These are phyloP conservation scores for Berkeleyomyces rouxiae DNA, from an alignment of 2,329 filamentous ascomycete genomes.

Conservation along the genomic window DNA sequence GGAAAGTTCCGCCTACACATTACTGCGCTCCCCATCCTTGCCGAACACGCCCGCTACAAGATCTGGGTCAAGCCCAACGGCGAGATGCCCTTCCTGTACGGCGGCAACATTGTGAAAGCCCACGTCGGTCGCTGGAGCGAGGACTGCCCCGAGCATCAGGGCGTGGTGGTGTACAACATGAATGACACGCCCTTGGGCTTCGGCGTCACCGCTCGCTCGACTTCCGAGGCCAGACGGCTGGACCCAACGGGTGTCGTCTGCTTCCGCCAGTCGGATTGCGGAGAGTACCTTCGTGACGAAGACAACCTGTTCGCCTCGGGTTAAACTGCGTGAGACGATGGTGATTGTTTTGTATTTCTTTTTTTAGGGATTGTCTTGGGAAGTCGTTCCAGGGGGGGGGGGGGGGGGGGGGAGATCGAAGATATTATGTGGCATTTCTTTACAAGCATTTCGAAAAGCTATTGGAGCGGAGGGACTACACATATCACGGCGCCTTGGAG, in stretches of 20 bases:
- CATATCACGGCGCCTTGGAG: constrained; percentile 11
- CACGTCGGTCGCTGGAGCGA: constrained; percentile 69
- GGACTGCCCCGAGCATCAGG: constrained; percentile 85
- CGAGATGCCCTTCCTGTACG: constrained; percentile 94
- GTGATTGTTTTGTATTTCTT: too few relatives aligned
- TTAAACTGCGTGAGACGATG: constrained; percentile 18
- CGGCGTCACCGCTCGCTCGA: constrained; percentile 76
- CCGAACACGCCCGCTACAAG: constrained; percentile 86
- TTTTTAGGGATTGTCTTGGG: background rate
- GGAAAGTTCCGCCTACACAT: constrained; percentile 92
- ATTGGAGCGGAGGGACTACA: constrained; percentile 10
- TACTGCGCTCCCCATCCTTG: constrained; percentile 72
- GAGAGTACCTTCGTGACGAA: constrained; percentile 83
- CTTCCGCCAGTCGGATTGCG: constrained; percentile 85
- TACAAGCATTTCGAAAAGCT: constrained; percentile 11
- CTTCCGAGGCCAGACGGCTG: constrained; percentile 63
- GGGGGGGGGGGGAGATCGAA: constrained; percentile 1
- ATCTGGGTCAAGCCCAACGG: constrained; percentile 94
- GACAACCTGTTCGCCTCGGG: constrained; percentile 45
- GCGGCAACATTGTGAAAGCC: constrained; percentile 63
- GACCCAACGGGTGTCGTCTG: constrained; percentile 82
- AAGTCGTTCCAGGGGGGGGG: background rate
- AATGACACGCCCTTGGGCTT: constrained; percentile 89
- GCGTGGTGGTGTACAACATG: constrained; percentile 80
- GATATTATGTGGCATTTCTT: constrained; percentile 11